Evolutionary conservation across 2,329 filamentous ascomycete species (phyloP), one percentile per base, ranked within the genome.

Genomic region (Helminthosporium solani): DNA sequence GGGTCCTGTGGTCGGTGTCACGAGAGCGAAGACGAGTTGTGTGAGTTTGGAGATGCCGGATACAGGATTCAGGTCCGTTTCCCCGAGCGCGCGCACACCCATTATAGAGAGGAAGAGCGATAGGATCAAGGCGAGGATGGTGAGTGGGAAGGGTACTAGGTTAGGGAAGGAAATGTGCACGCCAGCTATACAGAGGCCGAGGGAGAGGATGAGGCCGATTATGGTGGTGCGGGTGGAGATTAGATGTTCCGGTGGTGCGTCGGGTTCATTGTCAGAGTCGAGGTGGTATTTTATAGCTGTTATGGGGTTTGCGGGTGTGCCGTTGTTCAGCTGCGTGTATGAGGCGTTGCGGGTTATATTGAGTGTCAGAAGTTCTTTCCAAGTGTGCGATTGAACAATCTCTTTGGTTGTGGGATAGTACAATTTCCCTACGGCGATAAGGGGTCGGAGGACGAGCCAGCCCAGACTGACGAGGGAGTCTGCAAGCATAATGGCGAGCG

Each of bases 31-130:
- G 64, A 97, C 86, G 2, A 99, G 82, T 70, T 99, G 94, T 0
- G 94, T 95, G 2, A 99, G 80, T 74, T 99, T 99, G 66, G 87
- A 92, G 70, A 97, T 99, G 27, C 94, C 94, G 1, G 89, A 95
- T 2, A 97, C 94, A 0, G 94, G 94, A 64, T 97, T 97, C 8
- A 99, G 78, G 61, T 99, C 94, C 4, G 94, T 97, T 75, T 97
- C 83, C 33, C 84, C 83, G 0, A 84, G 72, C 0, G 83, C 82
- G 33, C 82, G 79, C 2, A 85, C 82, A 35, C 81, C 82, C 81
- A 85, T 84, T 45, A 85, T 75, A 30, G 77, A 81, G 9, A 85
- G 73, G 7, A 85, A 63, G 6, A 94, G 85, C 45, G 87, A 88
- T 15, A 94, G 78, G 1, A 91, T 58, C 19, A 99, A 81, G 0